A percentile compares a stretch with the other conserved stretches of the same genome.
Evolutionary conservation across 306 rosid species (phyloP).

Genomic region (Gleditsia sinensis): DNA sequence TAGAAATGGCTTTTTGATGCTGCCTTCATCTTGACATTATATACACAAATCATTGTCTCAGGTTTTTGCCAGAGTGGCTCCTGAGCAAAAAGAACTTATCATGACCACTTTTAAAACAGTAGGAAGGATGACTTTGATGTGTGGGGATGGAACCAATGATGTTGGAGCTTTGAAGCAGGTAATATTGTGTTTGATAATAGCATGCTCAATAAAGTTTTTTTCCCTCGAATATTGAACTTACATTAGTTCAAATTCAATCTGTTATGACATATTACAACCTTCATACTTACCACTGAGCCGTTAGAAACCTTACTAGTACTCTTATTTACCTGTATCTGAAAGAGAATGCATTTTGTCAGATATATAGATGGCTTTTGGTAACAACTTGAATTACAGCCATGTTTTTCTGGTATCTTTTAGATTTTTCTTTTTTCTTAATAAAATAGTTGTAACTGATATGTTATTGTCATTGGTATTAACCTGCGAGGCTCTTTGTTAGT

Average conservation of each 20-base stretch:
- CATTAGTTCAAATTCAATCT: slow-evolving; percentile 8
- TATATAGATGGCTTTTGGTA: slow-evolving; percentile 1
- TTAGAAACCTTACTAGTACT: background rate
- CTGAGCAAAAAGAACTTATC: slow-evolving; percentile 97
- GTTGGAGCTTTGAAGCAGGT: slow-evolving; percentile 99
- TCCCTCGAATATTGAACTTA: slow-evolving; percentile 31
- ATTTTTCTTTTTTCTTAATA: slow-evolving; percentile 8
- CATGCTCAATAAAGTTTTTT: background rate
- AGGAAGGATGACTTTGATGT: slow-evolving; percentile 93
- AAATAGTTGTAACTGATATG: background rate
- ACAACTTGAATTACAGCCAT: slow-evolving; percentile 7
- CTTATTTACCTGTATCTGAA: slow-evolving; percentile 12
- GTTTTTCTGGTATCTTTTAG: background rate
- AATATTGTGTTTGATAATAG: slow-evolving; percentile 23
- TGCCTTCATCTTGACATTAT: slow-evolving; percentile 33
- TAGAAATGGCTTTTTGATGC: slow-evolving; percentile 21
- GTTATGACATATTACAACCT: background rate
- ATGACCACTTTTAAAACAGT: slow-evolving; percentile 94
- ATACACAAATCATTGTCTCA: slow-evolving; percentile 37
- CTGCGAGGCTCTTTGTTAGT: slow-evolving; percentile 18
- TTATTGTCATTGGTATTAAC: background rate
- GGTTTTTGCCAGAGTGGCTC: slow-evolving; percentile 99
- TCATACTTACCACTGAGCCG: background rate
- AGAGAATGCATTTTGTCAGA: background rate
- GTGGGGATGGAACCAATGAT: slow-evolving; percentile 99